Evolutionary conservation across 2,329 filamentous ascomycete species (phyloP), one percentile per base, ranked within the genome.

Genomic region (Endothia cerciana): DNA sequence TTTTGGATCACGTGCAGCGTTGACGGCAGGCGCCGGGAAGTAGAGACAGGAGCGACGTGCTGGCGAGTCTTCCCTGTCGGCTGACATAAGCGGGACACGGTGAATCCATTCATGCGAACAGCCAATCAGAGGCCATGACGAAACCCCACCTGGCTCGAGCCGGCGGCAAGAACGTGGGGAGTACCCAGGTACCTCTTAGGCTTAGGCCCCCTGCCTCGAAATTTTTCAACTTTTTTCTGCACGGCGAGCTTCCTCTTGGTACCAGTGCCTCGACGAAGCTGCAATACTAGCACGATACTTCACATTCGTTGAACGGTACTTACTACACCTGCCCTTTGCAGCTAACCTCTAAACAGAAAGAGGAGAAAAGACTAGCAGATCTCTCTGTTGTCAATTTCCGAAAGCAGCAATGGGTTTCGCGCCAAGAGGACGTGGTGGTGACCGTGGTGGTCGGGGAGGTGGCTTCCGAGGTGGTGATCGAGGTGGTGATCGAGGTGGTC

Each of bases 361-460:
- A 36, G 45, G 49, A 28, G 3, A 38, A n/a, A 33, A 36, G 45
- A 56, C 58, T 28, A 25, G 25, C 11, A 11, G 25, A 59, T 40
- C 53, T 15, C 66, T 63, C 49, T 38, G 41, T 51, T 36, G 33
- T 51, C 51, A 58, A 58, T 15, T 22, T 25, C 19, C 15, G 7
- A 38, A 53, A 53, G 57, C 33, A 47, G 59, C 58, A 67, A 82
- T 82, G 80, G 79, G 76, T 70, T 82, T 82, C 68, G 79, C 79
- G 63, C 78, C 78, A 65, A 77, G 78, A 72, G 79, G 77, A 69
- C 75, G 79, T 70, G 77, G 79, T 71, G 76, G 73, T 68, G 70
- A 73, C 69, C 76, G 77, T 71, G 76, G 76, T 47, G 72, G 77
- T 47, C 73, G 76, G 30, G 74, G 74, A 64, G 72, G 77, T 65